Evolutionary conservation across 2,329 filamentous ascomycete species (phyloP).

Genomic region (Colletotrichum brevisporum): DNA sequence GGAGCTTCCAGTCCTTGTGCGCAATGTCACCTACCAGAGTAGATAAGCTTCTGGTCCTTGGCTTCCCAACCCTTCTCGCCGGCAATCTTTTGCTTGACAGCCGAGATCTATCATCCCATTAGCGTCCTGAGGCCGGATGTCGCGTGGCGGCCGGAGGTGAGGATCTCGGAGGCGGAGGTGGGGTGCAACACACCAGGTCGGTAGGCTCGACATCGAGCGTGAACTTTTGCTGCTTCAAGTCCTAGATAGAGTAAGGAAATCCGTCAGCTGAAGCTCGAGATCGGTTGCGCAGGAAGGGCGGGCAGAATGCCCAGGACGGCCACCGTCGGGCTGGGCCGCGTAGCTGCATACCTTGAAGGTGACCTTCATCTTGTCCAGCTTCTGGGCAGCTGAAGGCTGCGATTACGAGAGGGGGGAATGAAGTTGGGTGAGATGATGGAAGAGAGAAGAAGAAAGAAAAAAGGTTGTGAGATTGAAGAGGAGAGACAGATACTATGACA

Average conservation of each 20-base stretch:
- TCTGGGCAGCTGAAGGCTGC: constrained; percentile 49
- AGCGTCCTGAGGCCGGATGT: constrained; percentile 43
- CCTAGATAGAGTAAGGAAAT: constrained; percentile 64
- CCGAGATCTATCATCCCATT: constrained; percentile 75
- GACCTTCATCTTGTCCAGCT: constrained; percentile 74
- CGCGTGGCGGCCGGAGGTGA: constrained; percentile 34
- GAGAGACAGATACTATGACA: neutral
- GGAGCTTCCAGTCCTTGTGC: neutral
- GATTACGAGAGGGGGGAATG: constrained; percentile 8
- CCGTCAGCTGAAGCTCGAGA: constrained; percentile 34
- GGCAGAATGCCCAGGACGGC: neutral
- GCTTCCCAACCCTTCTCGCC: constrained; percentile 95
- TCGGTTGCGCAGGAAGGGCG: neutral
- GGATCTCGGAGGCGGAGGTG: constrained; percentile 42
- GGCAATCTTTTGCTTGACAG: constrained; percentile 93
- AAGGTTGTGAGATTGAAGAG: neutral
- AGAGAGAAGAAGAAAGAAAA: neutral
- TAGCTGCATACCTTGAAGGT: constrained; percentile 71
- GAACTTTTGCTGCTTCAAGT: constrained; percentile 99
- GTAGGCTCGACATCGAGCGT: constrained; percentile 93
- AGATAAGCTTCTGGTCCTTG: constrained; percentile 94
- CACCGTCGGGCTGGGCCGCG: neutral
- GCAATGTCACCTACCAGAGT: constrained; percentile 79
- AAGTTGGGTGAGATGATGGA: neutral
- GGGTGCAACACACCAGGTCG: constrained; percentile 80